Evolutionary conservation across 2,329 filamentous ascomycete genomes (phyloP), one percentile per base, ranked within the genome.

Genomic region (Pseudopithomyces chartarum): DNA sequence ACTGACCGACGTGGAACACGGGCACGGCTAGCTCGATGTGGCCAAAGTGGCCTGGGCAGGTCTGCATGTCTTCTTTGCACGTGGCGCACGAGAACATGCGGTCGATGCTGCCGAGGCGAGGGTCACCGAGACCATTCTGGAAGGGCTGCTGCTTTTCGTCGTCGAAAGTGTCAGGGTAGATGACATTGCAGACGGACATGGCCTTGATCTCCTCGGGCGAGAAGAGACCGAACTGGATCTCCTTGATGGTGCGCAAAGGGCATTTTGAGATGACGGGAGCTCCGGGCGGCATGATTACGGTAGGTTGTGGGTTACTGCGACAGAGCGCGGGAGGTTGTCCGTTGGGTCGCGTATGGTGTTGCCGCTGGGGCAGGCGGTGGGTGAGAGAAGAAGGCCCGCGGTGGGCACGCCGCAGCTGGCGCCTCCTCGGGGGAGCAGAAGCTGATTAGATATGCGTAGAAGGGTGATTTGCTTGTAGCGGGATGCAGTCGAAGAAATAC

Each of bases 91-190:
- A 92, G 82, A 92, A 96, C 74, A 92, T 90, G 63, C 95, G 89
- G 77, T 99, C 96, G 76, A 99, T 97, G 48, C 95, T 97, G 56
- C 95, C 95, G 50, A 99, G 88, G 67, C 93, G 90, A 64, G 95
- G 93, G 75, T 99, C 95, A 76, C 98, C 98, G 66, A 98, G 84
- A 72, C 95, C 95, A 74, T 90, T 89, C 60, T 95, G 90, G 67
- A 95, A 92, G 63, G 95, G 95, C 76, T 91, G 91, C 66, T 91
- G 89, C 72, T 93, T 90, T 77, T 90, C 90, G 79, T 99, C 95
- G 74, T 99, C 95, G 95, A 99, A 97, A 26, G 95, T 98, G 82
- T 99, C 95, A n/a, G 95, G 93, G 75, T 97, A 98, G 77, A 95
- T 86, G 76, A 99, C 94, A 77, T 97, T 91, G 68, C 89, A 90